Base-by-base conservation (phyloP, 2,329 filamentous ascomycete species). In the Ceratocystis colombiana region DNA sequence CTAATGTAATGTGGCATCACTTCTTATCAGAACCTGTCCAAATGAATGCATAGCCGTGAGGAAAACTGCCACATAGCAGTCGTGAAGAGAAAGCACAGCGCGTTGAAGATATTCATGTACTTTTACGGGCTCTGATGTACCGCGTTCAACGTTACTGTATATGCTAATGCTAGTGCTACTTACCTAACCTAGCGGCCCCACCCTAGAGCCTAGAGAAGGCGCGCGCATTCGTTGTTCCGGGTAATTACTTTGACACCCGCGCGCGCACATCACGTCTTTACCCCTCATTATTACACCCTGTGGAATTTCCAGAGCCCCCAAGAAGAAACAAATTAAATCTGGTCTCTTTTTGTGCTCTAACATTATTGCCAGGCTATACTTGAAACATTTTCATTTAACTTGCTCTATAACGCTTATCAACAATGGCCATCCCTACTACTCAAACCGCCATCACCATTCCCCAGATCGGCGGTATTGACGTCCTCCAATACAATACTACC, bases 381-480 rank as follows among this genome's bases (percentile, higher is more conserved):
- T 63, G 12, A 46, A 10, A 63, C 44, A 30, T 15, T 5, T 48
- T 20, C 22, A 20, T 28, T 30, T 17, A 63, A n/a, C 25, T 44
- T 12, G 15, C 46, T 30, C 61, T 30, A 41, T 30, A 28, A 28
- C 44, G 37, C 37, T 41, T 41, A 22, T 48, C 28, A 28, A 69
- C 59, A 86, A 90, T 90, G 87, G 88, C 84, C 67, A 79, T 95
- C 69, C 77, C 87, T 61, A 84, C 91, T 71, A 79, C 74, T 44
- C 87, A 87, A 61, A 75, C 80, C 50, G 88, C 89, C 64, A 77
- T 82, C 37, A 85, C 86, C 64, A 85, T 82, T 33, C 84, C 86
- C 12, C 83, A 86, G 69, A 75, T 80, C 57, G 84, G 85, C 70
- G 88, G 88, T 71, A 79, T 82, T 61, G 84, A 89, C 68, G 92